Evolutionary conservation across 371 early-diverging fungal genomes (phyloP).

Genomic region (Mortierella sp.): DNA sequence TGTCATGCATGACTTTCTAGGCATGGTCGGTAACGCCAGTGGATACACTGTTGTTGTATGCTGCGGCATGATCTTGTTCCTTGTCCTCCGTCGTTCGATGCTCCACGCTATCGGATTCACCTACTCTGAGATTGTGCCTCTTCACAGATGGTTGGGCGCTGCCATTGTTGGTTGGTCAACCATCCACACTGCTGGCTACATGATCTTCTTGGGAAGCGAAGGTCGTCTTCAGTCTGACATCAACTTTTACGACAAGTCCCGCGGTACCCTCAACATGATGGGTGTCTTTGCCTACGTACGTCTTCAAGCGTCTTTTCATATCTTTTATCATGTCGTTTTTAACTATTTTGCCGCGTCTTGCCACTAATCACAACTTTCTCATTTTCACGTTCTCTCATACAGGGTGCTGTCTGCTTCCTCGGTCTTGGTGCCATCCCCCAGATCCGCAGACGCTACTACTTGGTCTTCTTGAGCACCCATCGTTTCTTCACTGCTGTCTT

Average conservation of each 20-base stretch:
- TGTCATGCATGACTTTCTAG: slow-evolving; percentile 6
- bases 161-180: slow-evolving; percentile 47
- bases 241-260: slow-evolving; percentile 35
- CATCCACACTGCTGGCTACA: slow-evolving; percentile 43
- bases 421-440: slow-evolving; percentile 46
- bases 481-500: slow-evolving; percentile 44
- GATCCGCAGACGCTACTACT: slow-evolving; percentile 43
- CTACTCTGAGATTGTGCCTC: slow-evolving; percentile 50
- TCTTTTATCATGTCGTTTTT: background rate
- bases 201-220: slow-evolving; percentile 30
- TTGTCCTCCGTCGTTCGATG: slow-evolving; percentile 58
- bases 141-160: slow-evolving; percentile 56
- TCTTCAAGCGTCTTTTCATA: background rate
- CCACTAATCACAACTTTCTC: background rate
- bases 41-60: slow-evolving; percentile 47
- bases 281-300: slow-evolving; percentile 54
- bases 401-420: slow-evolving; percentile 49
- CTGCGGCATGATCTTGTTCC: slow-evolving; percentile 47
- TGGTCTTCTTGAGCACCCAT: slow-evolving; percentile 42
- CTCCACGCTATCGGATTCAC: slow-evolving; percentile 58
- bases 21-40: slow-evolving; percentile 29
- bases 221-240: slow-evolving; percentile 17
- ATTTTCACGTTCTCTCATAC: background rate
- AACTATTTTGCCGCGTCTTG: background rate
- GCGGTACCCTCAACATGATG: slow-evolving; percentile 54